Evolutionary conservation across 257 asterid species (phyloP), one percentile per base, ranked within the genome.

Genomic region (Petunia secreta): DNA sequence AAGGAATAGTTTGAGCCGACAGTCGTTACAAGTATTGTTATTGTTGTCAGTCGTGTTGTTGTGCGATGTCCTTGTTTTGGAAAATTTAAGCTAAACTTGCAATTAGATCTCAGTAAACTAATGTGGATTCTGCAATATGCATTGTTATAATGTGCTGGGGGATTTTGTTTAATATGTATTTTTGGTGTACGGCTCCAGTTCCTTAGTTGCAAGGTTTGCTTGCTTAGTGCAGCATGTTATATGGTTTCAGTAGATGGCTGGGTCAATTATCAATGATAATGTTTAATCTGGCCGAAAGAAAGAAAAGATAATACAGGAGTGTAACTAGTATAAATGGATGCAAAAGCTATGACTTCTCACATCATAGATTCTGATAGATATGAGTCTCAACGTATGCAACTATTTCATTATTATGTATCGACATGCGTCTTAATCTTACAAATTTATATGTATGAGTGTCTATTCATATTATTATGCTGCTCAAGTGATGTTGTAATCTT

Each of bases 181-280:
- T 50, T 73, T 9, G 11, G 78, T 36, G 62, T 11, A 50, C 38
- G 5, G 34, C 62, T 71, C 2, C 39, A 34, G 34, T 48, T 71
- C 6, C 60, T 48, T 73, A 62, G 78, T 50, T 73, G 62, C 6
- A 50, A 50, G 75, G 62, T 36, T 71, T 73, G 44, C 34, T 73
- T 34, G 34, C 62, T 50, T 4, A 11, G 48, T 34, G 44, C 48
- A 62, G 34, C 43, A 50, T 73, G 62, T 36, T 73, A 37, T 34
- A 25, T 73, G 46, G 62, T 73, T 34, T 50, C 3, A 6, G 44
- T 73, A 34, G 46, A 50, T 69, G 5, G 58, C 44, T 2, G 6
- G 3, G 4, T 50, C 46, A 34, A 34, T 73, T 4, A 3, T 71
- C 25, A 25, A 25, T 25, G 25, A 25, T 25, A 55, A 15, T 15